These are phyloP conservation scores for Marasmius oreades DNA, from an alignment of 1,284 basidiomycete genomes.

Conservation along the genomic window DNA sequence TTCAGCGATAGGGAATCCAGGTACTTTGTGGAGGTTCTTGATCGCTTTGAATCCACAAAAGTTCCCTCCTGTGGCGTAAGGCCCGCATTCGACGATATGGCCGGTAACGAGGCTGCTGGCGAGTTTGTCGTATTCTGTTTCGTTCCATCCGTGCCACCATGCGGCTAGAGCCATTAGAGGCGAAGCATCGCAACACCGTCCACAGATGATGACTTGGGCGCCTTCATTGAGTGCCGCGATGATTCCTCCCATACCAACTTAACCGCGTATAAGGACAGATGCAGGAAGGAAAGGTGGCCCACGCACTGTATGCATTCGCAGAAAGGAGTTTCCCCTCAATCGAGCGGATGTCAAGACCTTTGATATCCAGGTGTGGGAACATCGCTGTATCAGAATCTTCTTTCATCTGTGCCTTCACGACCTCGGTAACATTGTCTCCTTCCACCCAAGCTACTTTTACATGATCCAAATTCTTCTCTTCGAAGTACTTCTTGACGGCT, in stretches of 20 bases:
- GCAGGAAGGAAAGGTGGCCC: neutral
- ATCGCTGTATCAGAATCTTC: neutral
- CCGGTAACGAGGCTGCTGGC: conserved; percentile 20
- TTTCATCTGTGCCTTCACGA: conserved; percentile 4
- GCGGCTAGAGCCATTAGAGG: conserved; percentile 19
- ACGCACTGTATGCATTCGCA: conserved; percentile 19
- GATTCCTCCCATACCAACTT: conserved; percentile 20
- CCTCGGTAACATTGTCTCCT: conserved; percentile 18
- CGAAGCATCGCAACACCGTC: conserved; percentile 21
- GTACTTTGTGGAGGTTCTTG: conserved; percentile 15
- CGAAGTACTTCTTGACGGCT: conserved; percentile 13
- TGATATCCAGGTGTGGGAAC: conserved; percentile 12
- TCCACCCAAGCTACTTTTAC: conserved; percentile 22
- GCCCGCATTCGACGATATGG: conserved; percentile 21
- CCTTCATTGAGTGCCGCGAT: conserved; percentile 18
- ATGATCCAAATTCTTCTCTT: conserved; percentile 10
- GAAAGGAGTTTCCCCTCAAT: conserved; percentile 3
- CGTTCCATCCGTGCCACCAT: conserved; percentile 22
- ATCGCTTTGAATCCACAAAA: conserved; percentile 19
- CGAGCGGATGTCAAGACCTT: conserved; percentile 12
- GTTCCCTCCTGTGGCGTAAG: conserved; percentile 22
- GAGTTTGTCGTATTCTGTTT: conserved; percentile 19
- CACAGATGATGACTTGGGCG: conserved; percentile 22
- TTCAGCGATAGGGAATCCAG: conserved; percentile 22
- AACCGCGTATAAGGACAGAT: neutral